Evolutionary conservation across 441 rosid genomes (phyloP).

Genomic region (Bruguiera hainesii): DNA sequence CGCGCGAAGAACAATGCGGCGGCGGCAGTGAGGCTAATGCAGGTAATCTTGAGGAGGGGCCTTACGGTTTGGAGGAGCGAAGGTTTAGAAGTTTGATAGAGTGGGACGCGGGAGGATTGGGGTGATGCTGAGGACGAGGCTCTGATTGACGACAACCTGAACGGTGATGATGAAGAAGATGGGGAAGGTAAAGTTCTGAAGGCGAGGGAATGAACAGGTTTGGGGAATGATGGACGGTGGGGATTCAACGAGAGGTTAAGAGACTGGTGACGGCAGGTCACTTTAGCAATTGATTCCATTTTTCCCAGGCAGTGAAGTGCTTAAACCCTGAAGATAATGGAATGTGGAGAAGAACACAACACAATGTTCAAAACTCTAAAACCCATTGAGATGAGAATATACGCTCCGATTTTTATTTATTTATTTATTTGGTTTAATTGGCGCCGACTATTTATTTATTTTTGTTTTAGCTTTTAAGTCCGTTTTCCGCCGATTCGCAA

Average conservation of each 20-base stretch:
- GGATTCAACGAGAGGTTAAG: constrained; percentile 33
- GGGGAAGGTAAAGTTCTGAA: constrained; percentile 17
- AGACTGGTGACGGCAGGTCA: constrained; percentile 33
- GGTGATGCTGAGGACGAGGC: constrained; percentile 23
- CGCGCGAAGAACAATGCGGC: constrained; percentile 60
- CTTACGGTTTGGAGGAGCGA: constrained; percentile 26
- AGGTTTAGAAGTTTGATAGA: constrained; percentile 22
- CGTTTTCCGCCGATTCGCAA: too few relatives aligned
- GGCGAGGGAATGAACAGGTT: constrained; percentile 28
- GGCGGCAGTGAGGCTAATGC: constrained; percentile 53
- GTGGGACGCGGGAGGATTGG: constrained; percentile 18
- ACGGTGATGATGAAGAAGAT: constrained; percentile 18
- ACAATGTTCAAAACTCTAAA: background rate
- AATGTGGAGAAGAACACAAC: background rate
- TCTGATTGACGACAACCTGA: constrained; percentile 32
- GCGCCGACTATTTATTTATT: background rate
- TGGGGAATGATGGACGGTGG: constrained; percentile 30
- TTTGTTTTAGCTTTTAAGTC: too few relatives aligned
- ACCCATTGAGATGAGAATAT: background rate
- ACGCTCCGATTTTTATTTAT: background rate
- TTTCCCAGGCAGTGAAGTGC: constrained; percentile 4
- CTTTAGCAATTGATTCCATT: constrained; percentile 59
- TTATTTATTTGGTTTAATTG: background rate
- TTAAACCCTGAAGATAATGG: constrained; percentile 30
- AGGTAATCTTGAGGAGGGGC: constrained; percentile 44